These are phyloP conservation scores for Cryptococcus sp. DNA, from an alignment of 1,284 basidiomycete species.

Conservation along the genomic window DNA sequence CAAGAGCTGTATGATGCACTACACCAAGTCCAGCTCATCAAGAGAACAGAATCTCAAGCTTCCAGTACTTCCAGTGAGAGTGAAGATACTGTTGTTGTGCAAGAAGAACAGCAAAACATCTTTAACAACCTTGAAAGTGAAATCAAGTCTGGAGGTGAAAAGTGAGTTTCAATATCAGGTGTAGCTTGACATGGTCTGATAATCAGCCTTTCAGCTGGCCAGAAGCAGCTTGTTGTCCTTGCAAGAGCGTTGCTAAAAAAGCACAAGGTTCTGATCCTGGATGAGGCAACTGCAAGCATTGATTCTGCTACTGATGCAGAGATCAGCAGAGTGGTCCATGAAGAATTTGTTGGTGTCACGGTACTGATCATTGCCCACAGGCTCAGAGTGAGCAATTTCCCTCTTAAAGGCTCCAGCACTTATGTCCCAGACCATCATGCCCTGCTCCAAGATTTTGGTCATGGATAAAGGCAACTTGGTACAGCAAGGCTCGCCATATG, in stretches of 20 bases:
- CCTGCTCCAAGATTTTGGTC: conserved; percentile 32
- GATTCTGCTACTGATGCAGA: conserved; percentile 46
- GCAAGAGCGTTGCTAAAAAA: conserved; percentile 51
- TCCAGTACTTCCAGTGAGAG: conserved; percentile 2
- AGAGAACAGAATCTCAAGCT: conserved; percentile 3
- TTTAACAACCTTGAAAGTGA: conserved; percentile 32
- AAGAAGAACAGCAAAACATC: conserved; percentile 11
- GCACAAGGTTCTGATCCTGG: conserved; percentile 49
- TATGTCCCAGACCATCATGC: conserved; percentile 31
- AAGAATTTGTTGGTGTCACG: conserved; percentile 40
- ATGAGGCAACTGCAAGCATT: conserved; percentile 50
- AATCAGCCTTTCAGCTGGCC: conserved; percentile 58
- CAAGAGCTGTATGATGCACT: conserved; percentile 29
- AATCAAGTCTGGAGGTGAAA: conserved; percentile 33
- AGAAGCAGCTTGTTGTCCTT: conserved; percentile 52
- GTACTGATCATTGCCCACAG: conserved; percentile 49
- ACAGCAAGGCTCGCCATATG: conserved; percentile 28
- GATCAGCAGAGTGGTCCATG: conserved; percentile 46
- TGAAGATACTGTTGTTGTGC: conserved; percentile 1
- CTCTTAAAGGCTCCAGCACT: background rate
- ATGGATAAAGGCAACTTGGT: conserved; percentile 33
- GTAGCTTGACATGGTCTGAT: no score
- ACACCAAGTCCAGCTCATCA: conserved; percentile 37
- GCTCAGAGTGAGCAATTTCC: conserved; percentile 25
- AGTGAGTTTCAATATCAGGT: conserved; percentile 19